These are phyloP conservation scores for Moelleriella libera DNA, from an alignment of 2,329 filamentous ascomycete species.

Conservation along the genomic window DNA sequence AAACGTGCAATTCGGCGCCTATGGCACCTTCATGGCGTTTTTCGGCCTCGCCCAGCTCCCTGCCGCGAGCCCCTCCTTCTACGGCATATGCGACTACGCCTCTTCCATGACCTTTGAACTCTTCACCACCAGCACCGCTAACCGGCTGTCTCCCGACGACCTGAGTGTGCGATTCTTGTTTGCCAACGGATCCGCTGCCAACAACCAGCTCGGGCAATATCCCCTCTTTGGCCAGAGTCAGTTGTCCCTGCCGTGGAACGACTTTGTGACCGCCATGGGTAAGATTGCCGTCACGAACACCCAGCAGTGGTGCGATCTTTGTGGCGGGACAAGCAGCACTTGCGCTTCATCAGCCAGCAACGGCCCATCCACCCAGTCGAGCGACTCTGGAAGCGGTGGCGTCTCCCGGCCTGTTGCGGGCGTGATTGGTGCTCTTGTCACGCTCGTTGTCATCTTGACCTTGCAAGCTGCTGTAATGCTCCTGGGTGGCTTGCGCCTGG, in stretches of 20 bases:
- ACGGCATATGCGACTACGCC: slow-evolving; percentile 70
- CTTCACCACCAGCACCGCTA: slow-evolving; percentile 38
- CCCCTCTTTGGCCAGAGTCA: slow-evolving; percentile 46
- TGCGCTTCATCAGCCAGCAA: slow-evolving; percentile 28
- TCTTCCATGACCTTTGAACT: slow-evolving; percentile 70
- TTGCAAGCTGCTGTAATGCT: slow-evolving; percentile 28
- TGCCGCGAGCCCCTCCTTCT: slow-evolving; percentile 46
- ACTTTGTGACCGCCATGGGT: slow-evolving; percentile 49
- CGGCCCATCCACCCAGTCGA: slow-evolving; percentile 9
- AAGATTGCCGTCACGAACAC: slow-evolving; percentile 54
- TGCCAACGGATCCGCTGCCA: slow-evolving; percentile 40
- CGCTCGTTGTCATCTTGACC: slow-evolving; percentile 33
- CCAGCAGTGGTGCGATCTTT: slow-evolving; percentile 57
- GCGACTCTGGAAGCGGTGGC: slow-evolving; percentile 19
- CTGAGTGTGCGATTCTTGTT: slow-evolving; percentile 48
- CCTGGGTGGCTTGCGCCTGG: slow-evolving; percentile 28
- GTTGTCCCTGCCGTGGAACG: slow-evolving; percentile 48
- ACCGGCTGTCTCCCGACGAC: slow-evolving; percentile 27
- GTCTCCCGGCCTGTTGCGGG: slow-evolving; percentile 63
- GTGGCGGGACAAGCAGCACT: slow-evolving; percentile 59
- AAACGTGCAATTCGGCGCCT: slow-evolving; percentile 45
- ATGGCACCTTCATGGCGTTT: slow-evolving; percentile 48
- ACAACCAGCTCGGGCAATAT: slow-evolving; percentile 35
- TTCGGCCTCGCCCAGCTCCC: slow-evolving; percentile 43
- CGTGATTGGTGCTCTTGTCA: slow-evolving; percentile 63